phyloP scores from a whole-genome alignment of 768 basidiomycete genomes.

The Tremella mesenterica region DNA sequence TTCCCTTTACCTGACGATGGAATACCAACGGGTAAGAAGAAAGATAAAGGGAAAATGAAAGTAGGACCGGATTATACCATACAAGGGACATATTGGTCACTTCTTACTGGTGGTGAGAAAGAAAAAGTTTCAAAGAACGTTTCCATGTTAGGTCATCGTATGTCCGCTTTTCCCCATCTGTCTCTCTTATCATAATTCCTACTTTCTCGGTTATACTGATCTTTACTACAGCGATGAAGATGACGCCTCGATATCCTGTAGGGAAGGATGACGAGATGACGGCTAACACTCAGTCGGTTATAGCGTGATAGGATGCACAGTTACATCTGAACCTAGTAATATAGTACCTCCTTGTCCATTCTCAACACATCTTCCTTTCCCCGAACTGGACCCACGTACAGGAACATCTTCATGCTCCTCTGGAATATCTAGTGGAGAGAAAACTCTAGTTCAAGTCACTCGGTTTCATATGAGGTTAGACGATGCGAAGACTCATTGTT shows the following conservation, averaged over 20 bases:
- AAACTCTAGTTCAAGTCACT: slow-evolving; percentile 33
- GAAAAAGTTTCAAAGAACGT: slow-evolving; percentile 13
- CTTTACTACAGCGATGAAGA: not conserved
- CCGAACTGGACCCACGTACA: slow-evolving; percentile 30
- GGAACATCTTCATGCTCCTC: too few relatives aligned
- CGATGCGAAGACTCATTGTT: slow-evolving; percentile 31
- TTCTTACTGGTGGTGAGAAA: slow-evolving; percentile 18
- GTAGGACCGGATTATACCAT: not conserved
- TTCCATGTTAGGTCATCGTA: slow-evolving; percentile 8
- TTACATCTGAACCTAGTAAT: slow-evolving; percentile 19
- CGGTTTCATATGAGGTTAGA: slow-evolving; percentile 39
- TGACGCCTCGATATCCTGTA: not conserved
- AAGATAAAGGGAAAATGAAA: slow-evolving; percentile 28
- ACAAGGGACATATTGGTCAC: slow-evolving; percentile 16
- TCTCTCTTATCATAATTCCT: not conserved
- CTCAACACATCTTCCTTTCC: slow-evolving; percentile 23
- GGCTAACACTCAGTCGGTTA: slow-evolving; percentile 26
- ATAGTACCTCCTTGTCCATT: slow-evolving; percentile 31
- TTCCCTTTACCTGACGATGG: slow-evolving; percentile 20
- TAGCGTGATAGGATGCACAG: slow-evolving; percentile 30
- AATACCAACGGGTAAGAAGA: slow-evolving; percentile 10
- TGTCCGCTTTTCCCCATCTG: slow-evolving; percentile 3
- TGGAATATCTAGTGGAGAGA: slow-evolving; percentile 1
- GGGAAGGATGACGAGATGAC: not conserved
- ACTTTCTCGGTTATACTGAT: not conserved